A percentile compares a stretch with the other conserved stretches of the same genome.
Evolutionary conservation across 2,329 filamentous ascomycete species (phyloP).

Genomic region (Huntiella bhutanensis): DNA sequence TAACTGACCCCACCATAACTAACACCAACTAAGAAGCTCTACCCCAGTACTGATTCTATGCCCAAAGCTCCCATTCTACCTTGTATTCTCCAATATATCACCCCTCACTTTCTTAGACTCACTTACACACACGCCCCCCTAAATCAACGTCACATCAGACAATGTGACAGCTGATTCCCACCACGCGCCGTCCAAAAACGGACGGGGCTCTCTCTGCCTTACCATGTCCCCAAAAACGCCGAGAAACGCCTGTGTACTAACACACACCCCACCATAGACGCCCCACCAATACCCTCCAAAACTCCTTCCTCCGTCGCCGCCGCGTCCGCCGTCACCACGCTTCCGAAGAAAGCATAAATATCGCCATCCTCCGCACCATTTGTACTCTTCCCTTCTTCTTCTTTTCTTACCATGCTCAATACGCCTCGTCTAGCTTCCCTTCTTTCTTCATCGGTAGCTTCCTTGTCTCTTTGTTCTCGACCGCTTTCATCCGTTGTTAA

Average conservation of each 20-base stretch:
- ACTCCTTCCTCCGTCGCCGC: background rate
- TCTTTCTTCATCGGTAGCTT: conserved; percentile 2
- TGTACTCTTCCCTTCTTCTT: background rate
- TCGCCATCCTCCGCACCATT: conserved; percentile 5
- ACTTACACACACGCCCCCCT: too few relatives aligned
- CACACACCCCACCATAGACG: background rate
- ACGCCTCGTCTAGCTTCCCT: conserved; percentile 2
- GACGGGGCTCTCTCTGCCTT: background rate
- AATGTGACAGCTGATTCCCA: conserved; percentile 1
- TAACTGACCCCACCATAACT: too few relatives aligned
- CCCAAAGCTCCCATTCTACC: too few relatives aligned
- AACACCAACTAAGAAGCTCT: too few relatives aligned
- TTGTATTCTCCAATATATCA: too few relatives aligned
- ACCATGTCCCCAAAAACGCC: background rate
- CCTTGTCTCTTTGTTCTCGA: background rate
- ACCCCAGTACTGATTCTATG: too few relatives aligned
- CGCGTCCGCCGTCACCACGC: background rate
- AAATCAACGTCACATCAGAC: background rate
- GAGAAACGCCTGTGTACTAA: background rate
- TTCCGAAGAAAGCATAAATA: conserved; percentile 7
- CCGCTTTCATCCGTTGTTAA: background rate
- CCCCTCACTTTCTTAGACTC: too few relatives aligned
- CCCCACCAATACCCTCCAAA: background rate
- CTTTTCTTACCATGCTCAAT: conserved; percentile 7
- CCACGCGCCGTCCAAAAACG: background rate